A percentile compares a stretch with the other conserved stretches of the same genome.
Evolutionary conservation across 1,284 basidiomycete species (phyloP).

Genomic region (Trichosporon asahii): DNA sequence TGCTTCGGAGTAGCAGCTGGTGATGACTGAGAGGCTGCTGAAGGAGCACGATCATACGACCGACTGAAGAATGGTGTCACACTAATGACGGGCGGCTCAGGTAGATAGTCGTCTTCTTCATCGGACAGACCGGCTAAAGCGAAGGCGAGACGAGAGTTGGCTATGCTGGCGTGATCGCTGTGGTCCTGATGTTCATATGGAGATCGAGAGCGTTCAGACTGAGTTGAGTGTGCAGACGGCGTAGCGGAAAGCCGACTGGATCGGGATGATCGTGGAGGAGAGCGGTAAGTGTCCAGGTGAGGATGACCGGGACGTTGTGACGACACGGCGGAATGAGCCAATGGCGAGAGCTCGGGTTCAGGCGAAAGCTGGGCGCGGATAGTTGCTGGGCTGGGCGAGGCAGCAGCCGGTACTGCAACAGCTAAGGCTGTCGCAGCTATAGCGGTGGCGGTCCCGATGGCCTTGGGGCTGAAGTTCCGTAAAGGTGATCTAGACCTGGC

Average conservation of each 20-base stretch:
- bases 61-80: neutral
- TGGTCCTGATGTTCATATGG: neutral
- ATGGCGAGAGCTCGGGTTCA: neutral
- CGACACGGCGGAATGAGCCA: neutral
- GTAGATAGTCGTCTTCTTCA: neutral
- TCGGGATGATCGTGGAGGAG: neutral
- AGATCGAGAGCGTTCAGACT: neutral
- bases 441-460: neutral
- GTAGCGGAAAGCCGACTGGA: neutral
- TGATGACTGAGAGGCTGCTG: neutral
- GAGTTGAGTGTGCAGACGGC: neutral
- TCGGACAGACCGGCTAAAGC: neutral
- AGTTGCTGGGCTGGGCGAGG: neutral
- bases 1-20: neutral
- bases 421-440: constrained; percentile 1
- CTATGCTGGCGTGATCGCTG: neutral
- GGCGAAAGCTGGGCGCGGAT: neutral
- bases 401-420: neutral
- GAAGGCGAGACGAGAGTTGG: neutral
- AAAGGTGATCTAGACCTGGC: neutral
- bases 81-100: neutral
- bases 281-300: neutral
- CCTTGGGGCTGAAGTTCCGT: neutral
- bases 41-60: neutral
- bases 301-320: neutral